Conservation (phyloP, 73 alveolate genomes). For the Vitrella brassicaformis region DNA sequence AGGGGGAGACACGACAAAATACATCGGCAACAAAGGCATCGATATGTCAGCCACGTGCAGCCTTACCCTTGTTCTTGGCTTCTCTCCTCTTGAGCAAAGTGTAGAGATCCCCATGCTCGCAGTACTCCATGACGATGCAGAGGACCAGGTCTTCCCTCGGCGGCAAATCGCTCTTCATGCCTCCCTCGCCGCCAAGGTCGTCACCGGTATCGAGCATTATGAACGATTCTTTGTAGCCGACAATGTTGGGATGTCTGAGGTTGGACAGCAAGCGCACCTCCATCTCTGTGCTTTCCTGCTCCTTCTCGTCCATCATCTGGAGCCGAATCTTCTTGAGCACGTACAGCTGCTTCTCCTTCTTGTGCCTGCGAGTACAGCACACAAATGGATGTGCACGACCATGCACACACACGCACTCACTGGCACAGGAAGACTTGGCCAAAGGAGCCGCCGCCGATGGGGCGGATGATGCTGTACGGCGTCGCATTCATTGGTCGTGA, state of each 20-base stretch:
- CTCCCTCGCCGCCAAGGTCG: background rate
- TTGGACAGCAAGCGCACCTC: conserved; percentile 69
- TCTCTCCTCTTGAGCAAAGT: conserved; percentile 47
- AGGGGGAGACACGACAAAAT: too few species aligned
- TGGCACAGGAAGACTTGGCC: background rate
- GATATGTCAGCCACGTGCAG: too few species aligned
- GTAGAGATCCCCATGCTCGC: conserved; percentile 84
- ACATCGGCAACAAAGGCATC: too few species aligned
- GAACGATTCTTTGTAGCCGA: conserved; percentile 78
- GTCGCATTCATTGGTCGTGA: too few species aligned
- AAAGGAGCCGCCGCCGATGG: background rate
- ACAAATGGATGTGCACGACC: too few species aligned
- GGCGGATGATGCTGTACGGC: too few species aligned
- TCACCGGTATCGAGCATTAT: conserved; percentile 38
- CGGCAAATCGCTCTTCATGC: background rate
- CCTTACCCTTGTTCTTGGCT: too few species aligned
- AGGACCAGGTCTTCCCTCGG: conserved; percentile 36
- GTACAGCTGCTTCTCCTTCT: background rate
- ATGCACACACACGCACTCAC: too few species aligned
- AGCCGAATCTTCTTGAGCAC: background rate
- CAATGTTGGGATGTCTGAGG: conserved; percentile 83
- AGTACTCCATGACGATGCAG: conserved; percentile 86
- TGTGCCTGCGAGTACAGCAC: too few species aligned
- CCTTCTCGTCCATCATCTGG: background rate
- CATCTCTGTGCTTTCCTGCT: background rate